A percentile compares a stretch with the other conserved stretches of the same genome.
phyloP scores from a whole-genome alignment of 371 early-diverging fungal species.

The Apophysomyces ossiformis region DNA sequence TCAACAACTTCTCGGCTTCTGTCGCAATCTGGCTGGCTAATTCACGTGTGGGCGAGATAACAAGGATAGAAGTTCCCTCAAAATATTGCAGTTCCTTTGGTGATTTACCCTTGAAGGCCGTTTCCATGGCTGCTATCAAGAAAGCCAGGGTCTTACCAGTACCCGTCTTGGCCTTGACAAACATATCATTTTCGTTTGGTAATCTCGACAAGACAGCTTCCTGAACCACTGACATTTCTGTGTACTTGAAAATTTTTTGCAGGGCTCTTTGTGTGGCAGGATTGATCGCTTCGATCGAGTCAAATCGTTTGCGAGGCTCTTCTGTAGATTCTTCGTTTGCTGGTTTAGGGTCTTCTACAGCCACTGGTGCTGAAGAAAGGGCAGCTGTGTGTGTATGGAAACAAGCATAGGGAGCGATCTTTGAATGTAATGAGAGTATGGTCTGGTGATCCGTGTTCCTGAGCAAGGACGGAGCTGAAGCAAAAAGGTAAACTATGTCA shows the following conservation, averaged over 20 bases:
- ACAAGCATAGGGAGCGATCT: constrained; percentile 33
- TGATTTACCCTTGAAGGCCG: constrained; percentile 49
- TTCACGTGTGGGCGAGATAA: constrained; percentile 98
- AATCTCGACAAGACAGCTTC: constrained; percentile 72
- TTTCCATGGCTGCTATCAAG: constrained; percentile 88
- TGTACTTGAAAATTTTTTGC: constrained; percentile 69
- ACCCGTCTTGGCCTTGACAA: constrained; percentile 97
- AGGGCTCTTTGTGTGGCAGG: constrained; percentile 70
- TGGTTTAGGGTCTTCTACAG: constrained; percentile 11
- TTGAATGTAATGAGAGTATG: constrained; percentile 17
- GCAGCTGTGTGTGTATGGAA: constrained; percentile 22
- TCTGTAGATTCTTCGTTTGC: constrained; percentile 9
- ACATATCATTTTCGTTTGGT: constrained; percentile 80
- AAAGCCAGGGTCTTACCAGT: constrained; percentile 98
- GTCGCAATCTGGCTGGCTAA: constrained; percentile 92
- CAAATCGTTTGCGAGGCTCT: constrained; percentile 50
- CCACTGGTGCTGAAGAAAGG: constrained; percentile 3
- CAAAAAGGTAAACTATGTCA: not conserved
- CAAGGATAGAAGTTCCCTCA: constrained; percentile 71
- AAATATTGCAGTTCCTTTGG: constrained; percentile 41
- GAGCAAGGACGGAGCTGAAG: constrained; percentile 5
- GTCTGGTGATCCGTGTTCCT: constrained; percentile 14
- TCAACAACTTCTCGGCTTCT: constrained; percentile 78
- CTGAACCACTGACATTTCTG: constrained; percentile 84
- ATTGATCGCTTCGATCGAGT: constrained; percentile 53